Conservation (phyloP, 352 stramenopile genomes). For the Phytopythium litorale region DNA sequence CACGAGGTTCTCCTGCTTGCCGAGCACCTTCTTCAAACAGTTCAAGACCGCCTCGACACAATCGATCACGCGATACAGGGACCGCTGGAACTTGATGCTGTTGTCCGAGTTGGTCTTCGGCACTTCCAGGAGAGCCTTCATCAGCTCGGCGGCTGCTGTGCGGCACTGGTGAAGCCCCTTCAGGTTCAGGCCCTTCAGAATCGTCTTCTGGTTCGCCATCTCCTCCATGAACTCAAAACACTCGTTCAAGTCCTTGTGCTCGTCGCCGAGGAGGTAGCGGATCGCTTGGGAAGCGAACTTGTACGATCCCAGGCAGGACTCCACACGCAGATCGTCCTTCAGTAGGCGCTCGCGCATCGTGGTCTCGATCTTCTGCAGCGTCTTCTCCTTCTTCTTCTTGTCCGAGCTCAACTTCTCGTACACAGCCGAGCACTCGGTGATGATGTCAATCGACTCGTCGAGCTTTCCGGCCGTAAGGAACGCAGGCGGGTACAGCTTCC, state of each 20-base stretch:
- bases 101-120: conserved; percentile 67
- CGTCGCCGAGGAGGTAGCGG: conserved; percentile 73
- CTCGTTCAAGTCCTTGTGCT: conserved; percentile 80
- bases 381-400: conserved; percentile 89
- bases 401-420: conserved; percentile 83
- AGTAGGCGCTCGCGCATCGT: conserved; percentile 81
- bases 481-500: conserved; percentile 80
- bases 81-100: conserved; percentile 86
- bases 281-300: conserved; percentile 86
- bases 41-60: conserved; percentile 76
- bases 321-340: conserved; percentile 82
- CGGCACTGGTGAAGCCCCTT: conserved; percentile 75
- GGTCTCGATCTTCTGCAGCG: conserved; percentile 83
- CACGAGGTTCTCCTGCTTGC: conserved; percentile 85
- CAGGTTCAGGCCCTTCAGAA: conserved; percentile 83
- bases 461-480: conserved; percentile 85
- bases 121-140: conserved; percentile 85
- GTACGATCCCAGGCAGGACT: conserved; percentile 81
- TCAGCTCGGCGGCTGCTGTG: conserved; percentile 61
- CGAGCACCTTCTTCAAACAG: conserved; percentile 81
- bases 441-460: conserved; percentile 86
- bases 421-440: conserved; percentile 67
- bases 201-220: conserved; percentile 62
- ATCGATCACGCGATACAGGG: conserved; percentile 84
- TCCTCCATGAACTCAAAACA: conserved; percentile 88